Percentiles rank a stretch among this genome's conserved stretches.
These are phyloP conservation scores for Tetrapisispora fleetii DNA, from an alignment of 805 yeast genomes.

Conservation along the genomic window DNA sequence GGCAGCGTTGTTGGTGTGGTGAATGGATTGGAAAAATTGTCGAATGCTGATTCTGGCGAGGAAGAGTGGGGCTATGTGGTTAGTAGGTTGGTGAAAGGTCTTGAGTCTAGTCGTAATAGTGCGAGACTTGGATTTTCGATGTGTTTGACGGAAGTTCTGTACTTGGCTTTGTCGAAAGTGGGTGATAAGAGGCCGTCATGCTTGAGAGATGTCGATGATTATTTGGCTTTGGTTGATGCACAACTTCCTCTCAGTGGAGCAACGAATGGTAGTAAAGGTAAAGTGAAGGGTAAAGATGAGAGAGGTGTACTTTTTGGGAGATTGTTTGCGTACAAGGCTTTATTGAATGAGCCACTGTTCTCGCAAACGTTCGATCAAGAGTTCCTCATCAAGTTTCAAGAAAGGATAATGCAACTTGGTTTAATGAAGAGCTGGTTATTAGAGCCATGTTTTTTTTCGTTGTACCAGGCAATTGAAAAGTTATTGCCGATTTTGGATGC, in stretches of 20 bases:
- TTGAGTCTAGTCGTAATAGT: slow-evolving; percentile 70
- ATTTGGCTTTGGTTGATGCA: slow-evolving; percentile 13
- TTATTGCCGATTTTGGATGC: slow-evolving; percentile 15
- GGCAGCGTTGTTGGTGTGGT: slow-evolving; percentile 59
- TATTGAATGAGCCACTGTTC: slow-evolving; percentile 46
- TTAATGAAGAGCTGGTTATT: slow-evolving; percentile 71
- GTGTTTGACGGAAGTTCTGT: slow-evolving; percentile 64
- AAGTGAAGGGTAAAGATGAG: slow-evolving; percentile 68
- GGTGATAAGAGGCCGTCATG: slow-evolving; percentile 10
- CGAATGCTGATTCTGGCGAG: slow-evolving; percentile 22
- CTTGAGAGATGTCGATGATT: slow-evolving; percentile 14
- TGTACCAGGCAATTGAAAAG: slow-evolving; percentile 43
- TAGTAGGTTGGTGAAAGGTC: slow-evolving; percentile 68
- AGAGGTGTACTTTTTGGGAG: slow-evolving; percentile 73
- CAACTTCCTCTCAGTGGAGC: slow-evolving; percentile 34
- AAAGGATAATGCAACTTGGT: slow-evolving; percentile 47
- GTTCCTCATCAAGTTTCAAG: slow-evolving; percentile 32
- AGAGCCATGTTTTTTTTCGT: slow-evolving; percentile 67
- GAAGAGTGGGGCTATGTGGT: slow-evolving; percentile 78
- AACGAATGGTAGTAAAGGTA: slow-evolving; percentile 29
- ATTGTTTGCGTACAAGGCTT: slow-evolving; percentile 72
- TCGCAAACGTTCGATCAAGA: slow-evolving; percentile 24
- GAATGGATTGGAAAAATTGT: slow-evolving; percentile 41
- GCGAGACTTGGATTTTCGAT: slow-evolving; percentile 84
- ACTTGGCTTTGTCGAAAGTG: slow-evolving; percentile 26